Evolutionary conservation across 352 stramenopile species (phyloP), one percentile per base, ranked within the genome.

Genomic region (Blastocystis sp.): DNA sequence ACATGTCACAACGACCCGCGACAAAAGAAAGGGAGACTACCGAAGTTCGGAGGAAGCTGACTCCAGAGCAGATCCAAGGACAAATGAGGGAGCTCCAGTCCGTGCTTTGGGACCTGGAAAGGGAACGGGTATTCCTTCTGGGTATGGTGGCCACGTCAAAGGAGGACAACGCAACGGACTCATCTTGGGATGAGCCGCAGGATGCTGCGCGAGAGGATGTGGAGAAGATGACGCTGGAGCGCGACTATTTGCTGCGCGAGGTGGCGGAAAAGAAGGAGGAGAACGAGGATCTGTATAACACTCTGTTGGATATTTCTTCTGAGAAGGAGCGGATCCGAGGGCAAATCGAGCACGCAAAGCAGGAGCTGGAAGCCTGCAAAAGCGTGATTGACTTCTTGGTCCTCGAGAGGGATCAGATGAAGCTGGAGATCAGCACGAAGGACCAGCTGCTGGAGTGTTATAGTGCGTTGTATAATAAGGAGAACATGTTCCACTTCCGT

Each of bases 241-340:
- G 48, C 6, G 48, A 57, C 48, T 57, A 57, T 57, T 52, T 74
- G 34, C 21, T 74, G 64, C 17, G 45, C 7, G 64, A 74, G 40
- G 14, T 74, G 7, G 28, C 64, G 3, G 3, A 24, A 52, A 24
- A 24, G 34, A 21, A 48, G 40, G 64, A 74, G 14, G 64, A 74
- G 28, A 74, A 74, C 64, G 64, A 74, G 34, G 64, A 74, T n/a
- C 7, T 74, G 64, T 74, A 24, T 21, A 9, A 74, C 10, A 74
- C 64, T 52, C 11, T 74, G 4, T 28, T 52, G 9, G 64, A 74
- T 7, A 74, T 74, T 28, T n/a, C 40, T 9, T 10, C 40, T 17
- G 64, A 74, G 42, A 34, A 42, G 17, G 64, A 74, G 21, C 10
- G 10, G 28, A 24, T 74, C 17, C 10, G 17, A 42, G 7, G 7